Percentiles rank a stretch among this genome's conserved stretches.
Evolutionary conservation across 345 rosid species (phyloP).

Genomic region (Tarenaya hassleriana): DNA sequence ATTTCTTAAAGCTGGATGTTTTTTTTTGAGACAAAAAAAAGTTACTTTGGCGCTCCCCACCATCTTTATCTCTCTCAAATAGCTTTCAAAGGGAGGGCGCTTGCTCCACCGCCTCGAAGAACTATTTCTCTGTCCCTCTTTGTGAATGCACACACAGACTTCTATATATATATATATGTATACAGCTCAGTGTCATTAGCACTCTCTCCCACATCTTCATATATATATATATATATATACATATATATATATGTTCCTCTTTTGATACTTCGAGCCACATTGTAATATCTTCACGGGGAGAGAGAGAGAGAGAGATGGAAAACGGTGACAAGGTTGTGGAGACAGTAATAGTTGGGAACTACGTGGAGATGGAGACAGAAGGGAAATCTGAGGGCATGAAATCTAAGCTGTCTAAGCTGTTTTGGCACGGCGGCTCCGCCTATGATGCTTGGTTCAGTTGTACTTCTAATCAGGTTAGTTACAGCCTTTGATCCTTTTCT

Average conservation of each 20-base stretch:
- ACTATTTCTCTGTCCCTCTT: slow-evolving; percentile 35
- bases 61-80: slow-evolving; percentile 26
- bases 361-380: slow-evolving; percentile 89
- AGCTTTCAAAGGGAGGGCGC: slow-evolving; percentile 24
- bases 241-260: not conserved
- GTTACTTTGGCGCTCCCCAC: too few relatives aligned
- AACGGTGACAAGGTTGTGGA: slow-evolving; percentile 71
- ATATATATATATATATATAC: slow-evolving; percentile 19
- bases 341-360: slow-evolving; percentile 79
- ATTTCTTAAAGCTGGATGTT: slow-evolving; percentile 9
- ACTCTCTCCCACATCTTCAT: slow-evolving; percentile 22
- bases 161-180: slow-evolving; percentile 16
- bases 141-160: slow-evolving; percentile 29
- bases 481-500: not conserved
- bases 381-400: slow-evolving; percentile 56
- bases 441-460: slow-evolving; percentile 99
- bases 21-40: slow-evolving; percentile 20
- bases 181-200: not conserved
- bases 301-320: slow-evolving; percentile 31
- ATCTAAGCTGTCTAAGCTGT: slow-evolving; percentile 53
- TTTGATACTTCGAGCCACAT: not conserved
- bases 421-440: slow-evolving; percentile 96
- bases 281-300: not conserved
- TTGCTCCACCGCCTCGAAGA: slow-evolving; percentile 29
- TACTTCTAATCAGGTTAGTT: slow-evolving; percentile 82